A percentile compares a stretch with the other conserved stretches of the same genome.
These are phyloP conservation scores for Terfezia claveryi DNA, from an alignment of 495 filamentous ascomycete genomes.

Conservation along the genomic window DNA sequence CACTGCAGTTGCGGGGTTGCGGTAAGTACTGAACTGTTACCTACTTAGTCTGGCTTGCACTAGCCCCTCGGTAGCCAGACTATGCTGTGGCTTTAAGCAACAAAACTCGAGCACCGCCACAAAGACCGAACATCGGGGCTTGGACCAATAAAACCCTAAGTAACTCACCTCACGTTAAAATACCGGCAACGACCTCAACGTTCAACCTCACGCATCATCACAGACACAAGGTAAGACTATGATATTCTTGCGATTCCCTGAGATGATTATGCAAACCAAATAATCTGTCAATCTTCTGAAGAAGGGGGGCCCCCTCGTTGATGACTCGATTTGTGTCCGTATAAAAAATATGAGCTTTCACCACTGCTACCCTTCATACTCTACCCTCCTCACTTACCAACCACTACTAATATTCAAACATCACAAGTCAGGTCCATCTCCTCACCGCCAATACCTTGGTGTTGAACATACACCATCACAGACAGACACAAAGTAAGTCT, in stretches of 20 bases:
- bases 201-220: no score
- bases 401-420: neutral
- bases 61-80: no score
- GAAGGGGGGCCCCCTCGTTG: neutral
- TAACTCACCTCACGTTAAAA: no score
- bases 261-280: neutral
- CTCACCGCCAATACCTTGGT: neutral
- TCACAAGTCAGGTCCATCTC: neutral
- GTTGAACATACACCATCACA: neutral
- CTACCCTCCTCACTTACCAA: neutral
- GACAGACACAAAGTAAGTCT: neutral
- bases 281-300: neutral
- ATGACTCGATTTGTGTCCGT: neutral
- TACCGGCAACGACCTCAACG: no score
- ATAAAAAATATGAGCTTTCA: neutral
- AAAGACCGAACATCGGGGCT: no score
- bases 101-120: no score
- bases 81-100: no score
- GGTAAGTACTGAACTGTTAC: no score
- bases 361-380: neutral
- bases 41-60: no score
- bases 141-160: no score
- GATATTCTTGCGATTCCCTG: neutral
- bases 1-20: no score
- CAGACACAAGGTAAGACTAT: neutral